phyloP scores from a whole-genome alignment of 495 filamentous ascomycete genomes.

The Copromyces sp. region DNA sequence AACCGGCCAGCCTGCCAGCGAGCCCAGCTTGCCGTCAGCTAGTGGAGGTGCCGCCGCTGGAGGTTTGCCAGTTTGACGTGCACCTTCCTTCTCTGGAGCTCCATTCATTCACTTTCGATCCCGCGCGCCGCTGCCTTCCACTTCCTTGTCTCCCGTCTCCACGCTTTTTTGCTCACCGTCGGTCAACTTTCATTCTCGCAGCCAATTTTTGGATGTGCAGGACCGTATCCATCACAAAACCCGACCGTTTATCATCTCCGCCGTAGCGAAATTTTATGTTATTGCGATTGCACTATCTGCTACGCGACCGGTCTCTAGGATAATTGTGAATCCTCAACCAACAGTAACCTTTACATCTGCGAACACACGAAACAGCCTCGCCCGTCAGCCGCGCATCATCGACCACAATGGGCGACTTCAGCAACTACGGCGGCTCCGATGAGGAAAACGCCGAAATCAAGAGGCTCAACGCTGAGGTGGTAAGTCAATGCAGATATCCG shows the following conservation, averaged over 20 bases:
- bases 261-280: not conserved
- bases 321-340: not conserved
- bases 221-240: not conserved
- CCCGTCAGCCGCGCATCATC: not conserved
- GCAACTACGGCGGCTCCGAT: slow-evolving; percentile 62
- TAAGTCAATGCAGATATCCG: slow-evolving; percentile 35
- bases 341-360: slow-evolving; percentile 3
- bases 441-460: slow-evolving; percentile 80
- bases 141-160: not conserved
- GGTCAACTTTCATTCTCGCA: not conserved
- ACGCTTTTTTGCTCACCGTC: not conserved
- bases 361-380: not conserved
- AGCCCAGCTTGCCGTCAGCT: not conserved
- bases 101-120: not conserved
- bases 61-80: not conserved
- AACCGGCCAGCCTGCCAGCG: not conserved
- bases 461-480: slow-evolving; percentile 68
- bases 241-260: not conserved
- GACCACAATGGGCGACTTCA: slow-evolving; percentile 34
- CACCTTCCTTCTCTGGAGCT: not conserved
- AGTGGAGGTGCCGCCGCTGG: not conserved
- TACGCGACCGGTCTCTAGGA: not conserved
- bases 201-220: not conserved
- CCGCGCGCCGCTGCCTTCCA: not conserved
- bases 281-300: not conserved